A percentile compares a stretch with the other conserved stretches of the same genome.
Evolutionary conservation across 352 stramenopile genomes (phyloP).

Genomic region (Phytopythium aichiense): DNA sequence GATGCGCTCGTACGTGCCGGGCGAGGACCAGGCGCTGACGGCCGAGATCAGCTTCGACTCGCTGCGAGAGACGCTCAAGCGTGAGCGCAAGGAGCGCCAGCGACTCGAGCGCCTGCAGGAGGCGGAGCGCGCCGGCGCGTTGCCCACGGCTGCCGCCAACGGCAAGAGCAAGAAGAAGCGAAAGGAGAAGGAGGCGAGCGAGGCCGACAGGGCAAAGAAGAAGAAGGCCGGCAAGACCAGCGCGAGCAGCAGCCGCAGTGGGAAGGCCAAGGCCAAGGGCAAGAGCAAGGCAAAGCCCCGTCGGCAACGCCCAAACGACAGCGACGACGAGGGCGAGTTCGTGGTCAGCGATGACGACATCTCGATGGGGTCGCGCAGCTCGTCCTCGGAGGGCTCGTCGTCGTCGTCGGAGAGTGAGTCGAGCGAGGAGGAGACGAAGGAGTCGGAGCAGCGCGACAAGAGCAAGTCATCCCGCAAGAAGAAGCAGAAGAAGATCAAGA

Average conservation of each 20-base stretch:
- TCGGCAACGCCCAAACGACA: not conserved
- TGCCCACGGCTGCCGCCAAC: not conserved
- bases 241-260: slow-evolving; percentile 1
- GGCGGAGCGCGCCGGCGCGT: slow-evolving; percentile 25
- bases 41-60: slow-evolving; percentile 56
- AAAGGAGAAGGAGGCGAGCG: slow-evolving; percentile 17
- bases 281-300: slow-evolving; percentile 19
- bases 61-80: slow-evolving; percentile 35
- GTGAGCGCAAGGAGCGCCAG: slow-evolving; percentile 45
- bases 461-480: slow-evolving; percentile 9
- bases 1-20: slow-evolving; percentile 61
- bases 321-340: slow-evolving; percentile 20
- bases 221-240: slow-evolving; percentile 13
- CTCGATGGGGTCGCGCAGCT: slow-evolving; percentile 13
- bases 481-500: slow-evolving; percentile 30
- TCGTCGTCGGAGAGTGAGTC: slow-evolving; percentile 30
- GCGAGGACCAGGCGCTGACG: slow-evolving; percentile 45
- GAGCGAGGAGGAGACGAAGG: slow-evolving; percentile 25
- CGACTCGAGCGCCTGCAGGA: slow-evolving; percentile 38
- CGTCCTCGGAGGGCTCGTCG: slow-evolving; percentile 18
- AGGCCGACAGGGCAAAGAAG: slow-evolving; percentile 20
- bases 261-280: slow-evolving; percentile 2
- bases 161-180: slow-evolving; percentile 12
- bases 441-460: slow-evolving; percentile 7
- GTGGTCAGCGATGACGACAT: slow-evolving; percentile 31